These are phyloP conservation scores for Graphilbum sp. DNA, from an alignment of 2,329 filamentous ascomycete species.

Conservation along the genomic window DNA sequence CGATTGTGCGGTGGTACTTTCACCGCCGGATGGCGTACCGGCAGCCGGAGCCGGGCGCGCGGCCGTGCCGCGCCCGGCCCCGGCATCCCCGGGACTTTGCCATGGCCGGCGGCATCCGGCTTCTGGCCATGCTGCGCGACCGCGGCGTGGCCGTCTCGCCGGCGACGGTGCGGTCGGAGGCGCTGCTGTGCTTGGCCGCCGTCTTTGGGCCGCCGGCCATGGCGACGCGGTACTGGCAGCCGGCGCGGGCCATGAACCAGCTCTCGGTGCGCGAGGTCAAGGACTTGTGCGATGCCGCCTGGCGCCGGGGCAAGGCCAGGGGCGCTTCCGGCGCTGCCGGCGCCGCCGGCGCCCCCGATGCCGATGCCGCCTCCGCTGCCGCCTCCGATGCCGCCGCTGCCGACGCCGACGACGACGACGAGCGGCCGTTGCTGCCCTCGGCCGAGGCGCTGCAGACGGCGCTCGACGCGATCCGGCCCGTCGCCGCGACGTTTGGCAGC, in stretches of 20 bases:
- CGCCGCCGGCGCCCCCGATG: too few relatives aligned
- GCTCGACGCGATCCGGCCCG: slow-evolving; percentile 11
- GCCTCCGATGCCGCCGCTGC: too few relatives aligned
- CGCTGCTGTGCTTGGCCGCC: slow-evolving; percentile 16
- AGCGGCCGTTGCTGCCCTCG: slow-evolving; percentile 15
- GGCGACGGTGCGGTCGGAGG: slow-evolving; percentile 11
- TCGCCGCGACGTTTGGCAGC: slow-evolving; percentile 2
- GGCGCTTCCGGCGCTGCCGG: too few relatives aligned
- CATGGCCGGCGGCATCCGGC: slow-evolving; percentile 16
- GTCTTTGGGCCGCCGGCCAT: slow-evolving; percentile 17
- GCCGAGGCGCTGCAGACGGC: slow-evolving; percentile 12
- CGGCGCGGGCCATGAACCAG: slow-evolving; percentile 9
- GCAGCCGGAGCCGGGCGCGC: neutral
- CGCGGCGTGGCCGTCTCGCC: slow-evolving; percentile 14
- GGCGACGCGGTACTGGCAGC: slow-evolving; percentile 9
- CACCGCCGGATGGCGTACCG: slow-evolving; percentile 16
- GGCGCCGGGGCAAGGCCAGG: too few relatives aligned
- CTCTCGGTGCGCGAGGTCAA: slow-evolving; percentile 18
- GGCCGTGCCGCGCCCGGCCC: too few relatives aligned
- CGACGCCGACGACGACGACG: slow-evolving; percentile 2
- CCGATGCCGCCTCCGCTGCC: too few relatives aligned
- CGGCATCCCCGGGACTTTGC: slow-evolving; percentile 12
- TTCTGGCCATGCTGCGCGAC: slow-evolving; percentile 18
- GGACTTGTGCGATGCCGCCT: slow-evolving; percentile 19
- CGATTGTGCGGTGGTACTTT: slow-evolving; percentile 23